These are phyloP conservation scores for Backusella liffmaniae DNA, from an alignment of 192 early-diverging fungal genomes.

Conservation along the genomic window DNA sequence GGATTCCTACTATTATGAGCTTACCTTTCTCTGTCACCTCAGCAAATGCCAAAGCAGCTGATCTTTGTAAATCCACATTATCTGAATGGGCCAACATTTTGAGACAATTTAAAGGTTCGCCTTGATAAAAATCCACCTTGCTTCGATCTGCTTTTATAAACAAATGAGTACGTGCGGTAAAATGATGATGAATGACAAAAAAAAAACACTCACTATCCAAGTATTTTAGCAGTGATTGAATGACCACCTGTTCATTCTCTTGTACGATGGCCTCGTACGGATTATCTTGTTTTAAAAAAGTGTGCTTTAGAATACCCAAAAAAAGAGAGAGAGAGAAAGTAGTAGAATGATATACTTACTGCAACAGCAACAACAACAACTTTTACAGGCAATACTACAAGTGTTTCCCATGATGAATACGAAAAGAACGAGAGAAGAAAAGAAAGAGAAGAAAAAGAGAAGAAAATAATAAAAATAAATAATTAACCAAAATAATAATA, in stretches of 20 bases:
- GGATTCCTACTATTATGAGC: constrained; percentile 40
- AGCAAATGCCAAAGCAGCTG: constrained; percentile 86
- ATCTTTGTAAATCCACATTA: constrained; percentile 81
- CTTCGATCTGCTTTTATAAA: constrained; percentile 55
- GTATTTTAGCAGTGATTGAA: constrained; percentile 61
- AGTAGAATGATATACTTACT: not conserved
- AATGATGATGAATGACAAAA: not conserved
- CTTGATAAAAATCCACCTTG: constrained; percentile 81
- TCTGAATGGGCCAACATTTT: constrained; percentile 80
- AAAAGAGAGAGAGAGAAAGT: not conserved
- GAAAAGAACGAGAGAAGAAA: not conserved
- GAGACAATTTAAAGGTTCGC: constrained; percentile 74
- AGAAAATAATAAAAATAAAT: not conserved
- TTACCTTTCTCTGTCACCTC: constrained; percentile 79
- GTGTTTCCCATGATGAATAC: constrained; percentile 11
- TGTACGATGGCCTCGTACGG: constrained; percentile 63
- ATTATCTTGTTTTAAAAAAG: constrained; percentile 34
- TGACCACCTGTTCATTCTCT: constrained; percentile 66
- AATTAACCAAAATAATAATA: not conserved
- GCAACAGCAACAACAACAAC: not conserved
- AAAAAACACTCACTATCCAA: constrained; percentile 52
- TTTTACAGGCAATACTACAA: constrained; percentile 6
- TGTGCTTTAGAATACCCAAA: constrained; percentile 21
- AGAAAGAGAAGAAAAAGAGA: not conserved
- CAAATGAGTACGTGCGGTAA: not conserved